Percentiles rank a stretch among this genome's conserved stretches.
Evolutionary conservation across 257 asterid genomes (phyloP).

Genomic region (Linaria vulgaris): DNA sequence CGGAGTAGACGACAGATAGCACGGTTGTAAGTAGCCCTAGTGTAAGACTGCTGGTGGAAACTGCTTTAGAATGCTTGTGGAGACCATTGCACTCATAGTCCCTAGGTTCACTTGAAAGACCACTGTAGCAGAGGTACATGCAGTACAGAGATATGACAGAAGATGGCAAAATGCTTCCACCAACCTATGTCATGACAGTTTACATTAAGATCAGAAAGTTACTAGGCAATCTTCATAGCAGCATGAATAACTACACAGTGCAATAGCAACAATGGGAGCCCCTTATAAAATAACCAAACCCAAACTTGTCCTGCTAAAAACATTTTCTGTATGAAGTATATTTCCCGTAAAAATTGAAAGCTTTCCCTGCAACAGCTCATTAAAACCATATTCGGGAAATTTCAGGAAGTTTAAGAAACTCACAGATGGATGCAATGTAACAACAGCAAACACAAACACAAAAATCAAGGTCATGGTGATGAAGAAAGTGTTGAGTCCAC

Average conservation of each 20-base stretch:
- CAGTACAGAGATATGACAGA: constrained; percentile 86
- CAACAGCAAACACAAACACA: constrained; percentile 66
- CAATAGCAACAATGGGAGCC: too few relatives aligned
- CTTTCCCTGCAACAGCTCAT: background rate
- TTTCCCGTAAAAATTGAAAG: background rate
- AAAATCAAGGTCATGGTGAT: constrained; percentile 67
- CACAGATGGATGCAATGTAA: constrained; percentile 85
- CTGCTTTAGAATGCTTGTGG: constrained; percentile 84
- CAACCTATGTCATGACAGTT: constrained; percentile 43
- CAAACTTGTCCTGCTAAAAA: too few relatives aligned
- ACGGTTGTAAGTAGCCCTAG: constrained; percentile 79
- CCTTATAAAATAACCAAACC: too few relatives aligned
- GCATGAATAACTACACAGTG: background rate
- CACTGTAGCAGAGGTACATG: constrained; percentile 94
- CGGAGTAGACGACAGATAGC: constrained; percentile 79
- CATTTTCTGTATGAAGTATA: constrained; percentile 1
- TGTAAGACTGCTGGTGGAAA: constrained; percentile 69
- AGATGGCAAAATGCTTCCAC: constrained; percentile 90
- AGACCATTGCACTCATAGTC: constrained; percentile 85
- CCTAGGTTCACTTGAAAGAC: constrained; percentile 89
- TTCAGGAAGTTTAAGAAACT: constrained; percentile 33
- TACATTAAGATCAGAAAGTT: constrained; percentile 14
- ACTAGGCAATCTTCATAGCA: background rate
- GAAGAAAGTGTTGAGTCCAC: constrained; percentile 90
- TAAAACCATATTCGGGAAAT: background rate